Percentiles rank a stretch among this genome's conserved stretches.
Conservation (phyloP, 306 rosid species). For the Begonia fuchsioides region DNA sequence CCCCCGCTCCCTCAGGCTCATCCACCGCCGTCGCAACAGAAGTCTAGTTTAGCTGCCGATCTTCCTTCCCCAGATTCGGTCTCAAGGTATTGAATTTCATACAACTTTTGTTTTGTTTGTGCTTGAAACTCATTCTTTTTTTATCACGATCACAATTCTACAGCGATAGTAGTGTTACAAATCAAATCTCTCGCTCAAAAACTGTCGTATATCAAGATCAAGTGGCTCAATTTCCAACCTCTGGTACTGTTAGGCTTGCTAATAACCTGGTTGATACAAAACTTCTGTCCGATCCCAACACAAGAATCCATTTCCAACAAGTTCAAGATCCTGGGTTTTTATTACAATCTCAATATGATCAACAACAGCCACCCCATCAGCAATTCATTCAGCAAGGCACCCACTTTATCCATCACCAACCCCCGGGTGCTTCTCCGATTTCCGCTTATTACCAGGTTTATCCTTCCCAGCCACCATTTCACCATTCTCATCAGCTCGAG, state of each 20-base stretch:
- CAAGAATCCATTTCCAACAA: constrained; percentile 62
- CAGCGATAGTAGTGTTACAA: constrained; percentile 72
- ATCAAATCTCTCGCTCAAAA: constrained; percentile 44
- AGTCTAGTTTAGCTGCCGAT: constrained; percentile 42
- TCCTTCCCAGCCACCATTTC: constrained; percentile 72
- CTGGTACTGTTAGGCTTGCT: constrained; percentile 47
- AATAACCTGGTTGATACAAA: constrained; percentile 18
- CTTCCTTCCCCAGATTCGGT: constrained; percentile 88
- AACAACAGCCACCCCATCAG: constrained; percentile 24
- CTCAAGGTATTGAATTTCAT: constrained; percentile 45
- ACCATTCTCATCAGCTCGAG: constrained; percentile 44
- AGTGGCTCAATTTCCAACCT: constrained; percentile 30
- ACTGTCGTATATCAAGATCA: constrained; percentile 73
- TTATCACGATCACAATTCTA: constrained; percentile 16
- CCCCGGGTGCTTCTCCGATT: constrained; percentile 33
- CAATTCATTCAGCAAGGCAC: constrained; percentile 56
- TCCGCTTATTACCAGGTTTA: constrained; percentile 69
- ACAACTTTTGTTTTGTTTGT: not conserved
- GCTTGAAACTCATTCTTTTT: constrained; percentile 5
- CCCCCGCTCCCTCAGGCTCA: constrained; percentile 29
- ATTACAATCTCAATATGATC: constrained; percentile 55
- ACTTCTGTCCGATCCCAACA: constrained; percentile 25
- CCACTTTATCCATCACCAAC: constrained; percentile 61
- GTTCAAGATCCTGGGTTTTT: constrained; percentile 60
- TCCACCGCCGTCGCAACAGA: constrained; percentile 47